Conservation (phyloP, 768 basidiomycete species). For the Tubosaeta sp. region DNA sequence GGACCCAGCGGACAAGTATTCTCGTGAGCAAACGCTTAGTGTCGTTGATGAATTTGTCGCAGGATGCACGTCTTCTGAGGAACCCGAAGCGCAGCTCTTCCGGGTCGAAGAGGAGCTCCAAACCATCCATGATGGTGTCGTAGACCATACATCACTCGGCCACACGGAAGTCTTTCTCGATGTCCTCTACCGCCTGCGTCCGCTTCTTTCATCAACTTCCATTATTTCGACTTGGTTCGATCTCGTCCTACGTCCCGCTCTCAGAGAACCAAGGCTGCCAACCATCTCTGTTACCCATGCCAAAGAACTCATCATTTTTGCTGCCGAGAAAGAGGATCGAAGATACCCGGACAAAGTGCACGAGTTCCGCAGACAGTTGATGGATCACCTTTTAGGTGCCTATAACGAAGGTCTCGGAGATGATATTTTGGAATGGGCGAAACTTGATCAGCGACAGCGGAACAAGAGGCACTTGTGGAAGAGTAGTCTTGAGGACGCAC, state of each 20-base stretch:
- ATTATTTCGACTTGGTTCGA: conserved; percentile 82
- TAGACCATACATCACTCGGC: conserved; percentile 57
- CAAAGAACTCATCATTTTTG: conserved; percentile 65
- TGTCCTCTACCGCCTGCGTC: conserved; percentile 57
- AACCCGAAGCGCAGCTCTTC: conserved; percentile 40
- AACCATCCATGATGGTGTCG: conserved; percentile 52
- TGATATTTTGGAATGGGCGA: conserved; percentile 73
- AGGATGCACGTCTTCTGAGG: conserved; percentile 45
- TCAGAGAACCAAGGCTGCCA: conserved; percentile 69
- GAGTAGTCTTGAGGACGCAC: conserved; percentile 69
- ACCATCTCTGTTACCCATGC: conserved; percentile 57
- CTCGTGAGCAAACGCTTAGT: conserved; percentile 46
- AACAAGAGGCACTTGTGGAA: conserved; percentile 67
- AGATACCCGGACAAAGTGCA: conserved; percentile 46
- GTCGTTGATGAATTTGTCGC: conserved; percentile 54
- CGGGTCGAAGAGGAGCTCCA: conserved; percentile 68
- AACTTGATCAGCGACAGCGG: conserved; percentile 57
- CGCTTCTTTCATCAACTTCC: conserved; percentile 58
- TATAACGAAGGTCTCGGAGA: conserved; percentile 70
- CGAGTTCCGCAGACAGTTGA: conserved; percentile 62
- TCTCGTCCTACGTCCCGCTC: conserved; percentile 68
- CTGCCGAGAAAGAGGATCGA: conserved; percentile 48
- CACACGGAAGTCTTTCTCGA: conserved; percentile 67
- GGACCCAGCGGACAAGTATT: conserved; percentile 44
- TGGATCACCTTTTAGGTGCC: conserved; percentile 74